A percentile compares a stretch with the other conserved stretches of the same genome.
Evolutionary conservation across 2,329 filamentous ascomycete genomes (phyloP).

Genomic region (Fusarium secorum): DNA sequence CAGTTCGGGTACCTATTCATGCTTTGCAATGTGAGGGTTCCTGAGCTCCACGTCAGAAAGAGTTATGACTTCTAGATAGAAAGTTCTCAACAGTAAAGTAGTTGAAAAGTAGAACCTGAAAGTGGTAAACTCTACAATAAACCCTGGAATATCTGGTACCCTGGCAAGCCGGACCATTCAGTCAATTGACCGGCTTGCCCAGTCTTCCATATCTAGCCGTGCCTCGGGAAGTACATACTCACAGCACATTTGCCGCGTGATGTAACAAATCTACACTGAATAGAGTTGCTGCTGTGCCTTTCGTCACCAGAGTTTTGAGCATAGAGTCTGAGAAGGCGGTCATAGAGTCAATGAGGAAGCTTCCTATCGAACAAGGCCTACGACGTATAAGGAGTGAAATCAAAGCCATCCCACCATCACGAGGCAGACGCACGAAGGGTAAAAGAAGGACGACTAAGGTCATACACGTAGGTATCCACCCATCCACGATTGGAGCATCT

Average conservation of each 20-base stretch:
- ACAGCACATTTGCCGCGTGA: conserved; percentile 28
- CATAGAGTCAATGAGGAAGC: neutral
- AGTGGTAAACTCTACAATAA: conserved; percentile 11
- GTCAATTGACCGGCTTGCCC: neutral
- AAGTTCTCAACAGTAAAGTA: neutral
- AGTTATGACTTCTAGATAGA: neutral
- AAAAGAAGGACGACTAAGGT: conserved; percentile 29
- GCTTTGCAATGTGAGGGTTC: conserved; percentile 9
- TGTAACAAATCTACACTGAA: conserved; percentile 9
- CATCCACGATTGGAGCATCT: conserved; percentile 14
- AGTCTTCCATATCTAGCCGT: conserved; percentile 8
- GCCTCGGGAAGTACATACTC: conserved; percentile 24
- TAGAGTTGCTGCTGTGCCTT: conserved; percentile 15
- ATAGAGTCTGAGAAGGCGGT: neutral
- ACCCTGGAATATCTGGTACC: conserved; percentile 33
- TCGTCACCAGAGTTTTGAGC: neutral
- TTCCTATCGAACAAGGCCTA: conserved; percentile 4
- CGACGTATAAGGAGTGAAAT: neutral
- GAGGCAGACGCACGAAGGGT: conserved; percentile 37
- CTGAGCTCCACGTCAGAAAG: neutral
- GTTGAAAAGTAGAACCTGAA: neutral
- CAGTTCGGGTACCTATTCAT: neutral
- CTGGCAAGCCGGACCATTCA: conserved; percentile 16
- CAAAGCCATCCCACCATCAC: conserved; percentile 36
- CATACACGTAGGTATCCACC: conserved; percentile 21